Percentiles rank a stretch among this genome's conserved stretches.
Evolutionary conservation across 2,329 filamentous ascomycete species (phyloP).

Genomic region (Cordyceps fumosorosea): DNA sequence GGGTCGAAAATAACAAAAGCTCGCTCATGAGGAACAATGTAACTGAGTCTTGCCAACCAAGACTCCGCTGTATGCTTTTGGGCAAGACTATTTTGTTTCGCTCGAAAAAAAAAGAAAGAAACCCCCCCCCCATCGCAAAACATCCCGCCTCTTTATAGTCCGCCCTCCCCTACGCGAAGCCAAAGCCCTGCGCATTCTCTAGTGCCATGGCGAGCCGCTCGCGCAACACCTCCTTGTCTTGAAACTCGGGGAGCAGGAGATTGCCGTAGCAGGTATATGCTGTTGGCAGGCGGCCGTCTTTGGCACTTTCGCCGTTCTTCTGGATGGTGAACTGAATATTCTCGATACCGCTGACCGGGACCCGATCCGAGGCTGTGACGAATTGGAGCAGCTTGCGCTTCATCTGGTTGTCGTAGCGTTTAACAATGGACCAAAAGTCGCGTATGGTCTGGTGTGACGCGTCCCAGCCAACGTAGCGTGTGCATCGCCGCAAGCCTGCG

Average conservation of each 20-base stretch:
- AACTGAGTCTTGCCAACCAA: neutral
- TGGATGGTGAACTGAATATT: slow-evolving; percentile 81
- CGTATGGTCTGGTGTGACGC: slow-evolving; percentile 60
- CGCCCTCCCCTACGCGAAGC: slow-evolving; percentile 52
- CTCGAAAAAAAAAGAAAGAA: neutral
- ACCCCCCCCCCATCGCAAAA: neutral
- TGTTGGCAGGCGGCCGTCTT: slow-evolving; percentile 61
- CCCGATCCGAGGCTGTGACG: slow-evolving; percentile 84
- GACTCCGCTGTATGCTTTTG: slow-evolving; percentile 6
- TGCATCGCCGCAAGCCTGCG: slow-evolving; percentile 59
- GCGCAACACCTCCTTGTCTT: slow-evolving; percentile 59
- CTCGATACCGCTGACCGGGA: slow-evolving; percentile 79
- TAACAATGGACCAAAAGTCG: slow-evolving; percentile 81
- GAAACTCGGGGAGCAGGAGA: slow-evolving; percentile 78
- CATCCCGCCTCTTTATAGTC: neutral
- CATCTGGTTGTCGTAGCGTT: slow-evolving; percentile 58
- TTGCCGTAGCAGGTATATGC: slow-evolving; percentile 93
- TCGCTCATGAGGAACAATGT: slow-evolving; percentile 6
- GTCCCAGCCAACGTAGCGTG: slow-evolving; percentile 78
- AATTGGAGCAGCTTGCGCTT: slow-evolving; percentile 80
- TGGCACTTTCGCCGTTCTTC: slow-evolving; percentile 60
- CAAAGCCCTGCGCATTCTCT: slow-evolving; percentile 84
- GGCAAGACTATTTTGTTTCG: neutral
- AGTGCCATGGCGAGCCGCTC: slow-evolving; percentile 78
- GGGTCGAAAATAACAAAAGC: neutral